Evolutionary conservation across 371 early-diverging fungal genomes (phyloP).

Genomic region (Apophysomyces elegans): DNA sequence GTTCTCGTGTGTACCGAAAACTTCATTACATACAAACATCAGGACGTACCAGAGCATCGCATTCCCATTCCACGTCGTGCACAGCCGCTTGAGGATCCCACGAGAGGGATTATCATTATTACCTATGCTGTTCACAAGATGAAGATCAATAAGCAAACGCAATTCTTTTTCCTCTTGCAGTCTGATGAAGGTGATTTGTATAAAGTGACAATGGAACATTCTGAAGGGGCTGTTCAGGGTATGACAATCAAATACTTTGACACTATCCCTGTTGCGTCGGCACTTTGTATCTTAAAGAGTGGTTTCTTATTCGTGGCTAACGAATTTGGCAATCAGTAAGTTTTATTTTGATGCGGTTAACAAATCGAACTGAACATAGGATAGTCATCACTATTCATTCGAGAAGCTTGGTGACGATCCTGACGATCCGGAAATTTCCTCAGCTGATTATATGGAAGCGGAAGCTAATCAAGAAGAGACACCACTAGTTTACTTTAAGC

Average conservation of each 20-base stretch:
- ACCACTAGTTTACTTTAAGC: slow-evolving; percentile 73
- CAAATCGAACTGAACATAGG: not conserved
- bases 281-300: slow-evolving; percentile 87
- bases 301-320: slow-evolving; percentile 93
- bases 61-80: slow-evolving; percentile 89
- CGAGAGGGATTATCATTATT: slow-evolving; percentile 78
- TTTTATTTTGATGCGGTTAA: slow-evolving; percentile 3
- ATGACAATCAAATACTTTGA: slow-evolving; percentile 94
- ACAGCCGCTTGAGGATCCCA: slow-evolving; percentile 67
- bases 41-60: slow-evolving; percentile 66
- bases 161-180: slow-evolving; percentile 92
- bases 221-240: slow-evolving; percentile 64
- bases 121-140: slow-evolving; percentile 88
- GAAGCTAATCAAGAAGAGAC: slow-evolving; percentile 52
- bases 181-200: slow-evolving; percentile 95
- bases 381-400: slow-evolving; percentile 86
- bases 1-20: slow-evolving; percentile 95
- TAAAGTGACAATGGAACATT: slow-evolving; percentile 89
- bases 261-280: slow-evolving; percentile 82
- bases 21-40: slow-evolving; percentile 86
- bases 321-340: slow-evolving; percentile 92
- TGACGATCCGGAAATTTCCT: slow-evolving; percentile 78
- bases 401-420: slow-evolving; percentile 92
- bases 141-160: slow-evolving; percentile 78
- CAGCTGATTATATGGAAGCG: slow-evolving; percentile 70